Conservation (phyloP, 2,329 filamentous ascomycete genomes). For the Verticillium zaregamsianum region DNA sequence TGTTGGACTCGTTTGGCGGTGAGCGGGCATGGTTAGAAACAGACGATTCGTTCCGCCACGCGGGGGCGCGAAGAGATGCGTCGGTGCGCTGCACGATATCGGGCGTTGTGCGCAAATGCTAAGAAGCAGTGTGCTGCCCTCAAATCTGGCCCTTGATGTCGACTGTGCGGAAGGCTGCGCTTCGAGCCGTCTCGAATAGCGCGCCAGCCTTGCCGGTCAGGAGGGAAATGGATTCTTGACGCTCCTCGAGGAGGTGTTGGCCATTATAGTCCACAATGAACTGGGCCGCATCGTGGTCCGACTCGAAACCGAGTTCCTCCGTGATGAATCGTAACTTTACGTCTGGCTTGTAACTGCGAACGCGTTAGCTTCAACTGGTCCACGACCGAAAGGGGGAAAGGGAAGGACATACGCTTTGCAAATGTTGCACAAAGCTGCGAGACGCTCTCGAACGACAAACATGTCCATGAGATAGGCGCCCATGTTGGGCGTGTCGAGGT, state of each 20-base stretch:
- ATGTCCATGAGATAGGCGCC: constrained; percentile 98
- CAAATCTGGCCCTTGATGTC: constrained; percentile 98
- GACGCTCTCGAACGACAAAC: constrained; percentile 91
- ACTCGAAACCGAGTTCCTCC: constrained; percentile 93
- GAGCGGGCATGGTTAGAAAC: neutral
- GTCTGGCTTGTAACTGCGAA: constrained; percentile 79
- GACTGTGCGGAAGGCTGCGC: constrained; percentile 75
- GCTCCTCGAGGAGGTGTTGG: constrained; percentile 72
- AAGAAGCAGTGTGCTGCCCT: constrained; percentile 24
- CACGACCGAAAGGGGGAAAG: neutral
- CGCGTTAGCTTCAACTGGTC: constrained; percentile 37
- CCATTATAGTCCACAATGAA: constrained; percentile 83
- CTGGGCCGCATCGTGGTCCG: constrained; percentile 82
- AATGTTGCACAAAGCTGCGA: constrained; percentile 85
- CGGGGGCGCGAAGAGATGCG: neutral
- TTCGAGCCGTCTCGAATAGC: constrained; percentile 70
- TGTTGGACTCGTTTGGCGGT: neutral
- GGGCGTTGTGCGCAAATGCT: neutral
- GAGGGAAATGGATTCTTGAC: constrained; percentile 68
- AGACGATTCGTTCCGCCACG: neutral
- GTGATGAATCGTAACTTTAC: constrained; percentile 88
- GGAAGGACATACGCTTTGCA: constrained; percentile 80
- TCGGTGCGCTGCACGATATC: neutral
- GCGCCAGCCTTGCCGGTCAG: constrained; percentile 67
- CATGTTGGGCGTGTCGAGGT: constrained; percentile 93